Evolutionary conservation across 164 flowering plant genomes (phyloP), one percentile per base, ranked within the genome.

Genomic region (Vitis amurensis): DNA sequence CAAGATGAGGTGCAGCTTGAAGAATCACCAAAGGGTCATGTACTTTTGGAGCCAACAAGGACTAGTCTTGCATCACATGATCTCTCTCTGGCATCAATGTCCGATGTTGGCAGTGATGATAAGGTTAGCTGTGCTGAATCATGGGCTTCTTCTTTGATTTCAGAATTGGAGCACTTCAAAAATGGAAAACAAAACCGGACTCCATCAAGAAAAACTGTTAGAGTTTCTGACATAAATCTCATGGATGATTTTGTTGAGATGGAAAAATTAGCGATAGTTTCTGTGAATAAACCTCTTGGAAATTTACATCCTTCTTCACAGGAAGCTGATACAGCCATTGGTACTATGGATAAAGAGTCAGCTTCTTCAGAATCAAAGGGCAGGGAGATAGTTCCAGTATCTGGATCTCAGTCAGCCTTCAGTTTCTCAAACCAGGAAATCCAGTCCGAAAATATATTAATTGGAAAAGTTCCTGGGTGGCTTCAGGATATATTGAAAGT

Each of bases 171-270:
- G 72, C 81, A 78, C 58, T 83, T 81, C 61, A 80, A 68, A 76
- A 74, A 57, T 73, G 80, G 62, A 50, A 82, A 76, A 61, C 71
- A 67, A 19, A 72, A 65, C 31, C 73, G 61, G 16, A 67, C 72
- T 49, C 55, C 62, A 60, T 55, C 75, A 29, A 7, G 44, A 50
- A 79, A 44, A 70, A 50, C 31, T 50, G 61, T 55, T 19, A 68
- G 74, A 49, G 72, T 75, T 72, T 68, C 74, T 14, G 83, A 79
- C 55, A 70, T 77, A 15, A 68, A 68, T 62, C 77, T 89, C 61
- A 85, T 89, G 89, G 93, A 89, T 77, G 93, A 87, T 65, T 87
- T 87, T 79, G 79, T 77, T 47, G 93, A 89, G 78, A 89, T 89
- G 91, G 93, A 89, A 71, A 89, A 79, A 64, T 66, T 89, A 50